Percentiles rank a stretch among this genome's conserved stretches.
phyloP scores from a whole-genome alignment of 2,329 filamentous ascomycete genomes.

The Beauveria caledonica region DNA sequence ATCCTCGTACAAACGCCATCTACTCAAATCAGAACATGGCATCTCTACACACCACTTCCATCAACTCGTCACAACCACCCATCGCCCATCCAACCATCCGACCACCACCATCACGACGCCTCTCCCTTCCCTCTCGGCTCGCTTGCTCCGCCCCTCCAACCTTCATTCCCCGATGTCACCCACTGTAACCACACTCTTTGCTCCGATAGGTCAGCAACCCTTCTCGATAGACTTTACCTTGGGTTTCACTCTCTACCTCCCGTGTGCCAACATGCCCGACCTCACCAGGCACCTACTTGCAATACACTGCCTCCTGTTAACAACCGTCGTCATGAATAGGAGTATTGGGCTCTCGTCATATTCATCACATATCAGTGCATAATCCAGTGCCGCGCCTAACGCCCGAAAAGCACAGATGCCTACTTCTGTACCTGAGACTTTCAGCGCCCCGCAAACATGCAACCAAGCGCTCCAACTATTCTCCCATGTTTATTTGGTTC shows the following conservation, averaged over 20 bases:
- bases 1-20: neutral
- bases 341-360: neutral
- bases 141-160: slow-evolving; percentile 1
- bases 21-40: neutral
- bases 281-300: neutral
- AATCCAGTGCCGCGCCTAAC: neutral
- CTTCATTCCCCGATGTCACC: neutral
- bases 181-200: neutral
- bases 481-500: too few species aligned
- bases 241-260: neutral
- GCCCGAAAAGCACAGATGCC: neutral
- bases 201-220: slow-evolving; percentile 7
- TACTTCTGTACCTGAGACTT: neutral
- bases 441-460: neutral
- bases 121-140: neutral
- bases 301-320: too few species aligned
- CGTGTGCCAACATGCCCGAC: neutral
- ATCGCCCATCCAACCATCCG: neutral
- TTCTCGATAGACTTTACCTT: neutral
- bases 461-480: neutral
- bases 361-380: neutral
- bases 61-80: neutral
- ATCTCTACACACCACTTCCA: neutral
- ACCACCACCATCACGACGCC: neutral
- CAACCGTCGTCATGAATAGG: neutral